Evolutionary conservation across 208 protist species (phyloP), one percentile per base, ranked within the genome.

Genomic region (Borovskyia barvae): DNA sequence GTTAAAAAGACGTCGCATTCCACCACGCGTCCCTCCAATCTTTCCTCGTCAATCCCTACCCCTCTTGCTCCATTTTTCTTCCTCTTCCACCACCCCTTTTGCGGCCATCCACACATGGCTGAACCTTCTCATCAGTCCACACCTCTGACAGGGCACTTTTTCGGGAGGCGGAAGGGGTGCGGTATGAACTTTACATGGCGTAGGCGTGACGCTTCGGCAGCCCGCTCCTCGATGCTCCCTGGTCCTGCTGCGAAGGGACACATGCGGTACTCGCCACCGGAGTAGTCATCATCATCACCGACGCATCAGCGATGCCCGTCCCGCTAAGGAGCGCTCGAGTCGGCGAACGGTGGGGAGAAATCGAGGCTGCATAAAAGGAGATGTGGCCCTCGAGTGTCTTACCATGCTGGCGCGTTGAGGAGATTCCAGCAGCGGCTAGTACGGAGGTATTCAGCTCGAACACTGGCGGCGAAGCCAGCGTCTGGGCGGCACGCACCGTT

Each of bases 361-460:
- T 9, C 24, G 4, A 30, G 15, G 48, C 42, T 1, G 53, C 47
- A 42, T 56, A 91, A 57, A 74, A 91, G 8, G 70, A 48, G 24
- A 73, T 72, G 46, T 91, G 73, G n/a, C 62, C 57, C 33, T 66
- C 64, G 11, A 91, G 66, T 43, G 45, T 70, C 22, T 72, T 56
- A 4, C 65, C 51, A n/a, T 75, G 61, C 25, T 60, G 51, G n/a
- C 35, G 49, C 12, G 48, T 37, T 24, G 55, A 43, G 19, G 69
- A 45, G 7, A 62, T 73, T 36, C 77, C 54, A n/a, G 63, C 47
- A 11, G 47, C 47, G 20, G 54, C 53, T 0, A 70, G 54, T 35
- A 78, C 49, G 0, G 66, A 42, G 5, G 80, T 71, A 65, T 76
- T 91, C 3, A 53, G 70, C 15, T 74, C 45, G 45, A 85, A 80